Base-by-base conservation (phyloP, 2,329 filamentous ascomycete genomes). In the Rutstroemia sp. region DNA sequence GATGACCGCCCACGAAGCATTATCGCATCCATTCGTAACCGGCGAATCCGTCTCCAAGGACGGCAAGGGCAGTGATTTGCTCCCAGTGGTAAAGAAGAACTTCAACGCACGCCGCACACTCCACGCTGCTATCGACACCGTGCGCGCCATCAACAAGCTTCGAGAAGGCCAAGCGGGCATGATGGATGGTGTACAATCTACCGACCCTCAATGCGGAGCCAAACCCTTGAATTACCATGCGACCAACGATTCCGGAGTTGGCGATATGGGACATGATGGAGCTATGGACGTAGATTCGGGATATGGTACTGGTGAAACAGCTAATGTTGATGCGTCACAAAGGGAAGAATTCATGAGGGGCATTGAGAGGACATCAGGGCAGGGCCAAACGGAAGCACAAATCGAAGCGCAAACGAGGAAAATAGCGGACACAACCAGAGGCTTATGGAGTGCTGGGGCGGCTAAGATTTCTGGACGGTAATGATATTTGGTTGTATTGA, bases 1-100 rank as follows among this genome's bases (percentile, higher is more conserved):
- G 65, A 94, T 97, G 82, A 96, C 92, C 1, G 88, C 92, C 8
- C 91, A 97, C 72, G 88, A 86, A 68, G 84, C 84, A 25, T 77
- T 87, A 34, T 79, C 81, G 61, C 84, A 87, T 64, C 77, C 82
- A 41, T 87, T 87, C 70, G 78, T 87, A 14, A 77, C 80, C 6
- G 79, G 78, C 55, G 73, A 76, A 39, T 69, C 73, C 37, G 69
- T 67, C 27, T 71, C 71, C 45, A 76, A 76, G 71, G 60, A 73
- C 69, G 73, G 73, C 59, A 76, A 75, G 69, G 80, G 80, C 66
- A 77, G 80, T 70, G 85, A 87, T 73, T 72, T 87, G 61, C 72
- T 87, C 59, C 84, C 84, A 8, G 82, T 81, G 6, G 83, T 87
- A 69, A 85, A 86, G 78, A 86, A 86, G 79, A 87, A 87, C 74